Percentiles rank a stretch among this genome's conserved stretches.
These are phyloP conservation scores for Aspergillus fructus DNA, from an alignment of 2,329 filamentous ascomycete genomes.

Conservation along the genomic window DNA sequence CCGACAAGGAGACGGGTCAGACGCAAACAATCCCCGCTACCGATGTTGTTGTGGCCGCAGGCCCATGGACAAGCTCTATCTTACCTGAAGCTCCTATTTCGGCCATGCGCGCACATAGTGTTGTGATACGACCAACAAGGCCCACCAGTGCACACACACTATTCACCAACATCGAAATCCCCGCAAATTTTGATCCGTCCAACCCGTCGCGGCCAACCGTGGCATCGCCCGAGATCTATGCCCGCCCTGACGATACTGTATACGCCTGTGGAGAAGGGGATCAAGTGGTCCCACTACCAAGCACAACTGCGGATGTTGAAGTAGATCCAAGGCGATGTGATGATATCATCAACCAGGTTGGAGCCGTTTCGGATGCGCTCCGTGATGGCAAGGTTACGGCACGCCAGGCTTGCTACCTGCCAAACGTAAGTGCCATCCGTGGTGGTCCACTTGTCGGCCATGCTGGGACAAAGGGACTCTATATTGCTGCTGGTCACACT, in stretches of 20 bases:
- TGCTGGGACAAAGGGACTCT: constrained; percentile 70
- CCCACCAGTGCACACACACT: constrained; percentile 51
- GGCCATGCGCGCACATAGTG: constrained; percentile 62
- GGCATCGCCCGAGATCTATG: constrained; percentile 90
- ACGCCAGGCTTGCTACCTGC: constrained; percentile 90
- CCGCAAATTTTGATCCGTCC: constrained; percentile 55
- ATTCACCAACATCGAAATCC: constrained; percentile 82
- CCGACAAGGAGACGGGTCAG: constrained; percentile 50
- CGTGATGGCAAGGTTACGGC: constrained; percentile 67
- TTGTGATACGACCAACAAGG: constrained; percentile 58
- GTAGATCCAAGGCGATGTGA: constrained; percentile 76
- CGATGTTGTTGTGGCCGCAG: constrained; percentile 61
- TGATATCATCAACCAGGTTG: constrained; percentile 79
- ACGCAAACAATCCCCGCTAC: constrained; percentile 55
- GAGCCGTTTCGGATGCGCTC: constrained; percentile 56
- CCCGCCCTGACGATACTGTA: constrained; percentile 81
- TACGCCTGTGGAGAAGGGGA: constrained; percentile 96
- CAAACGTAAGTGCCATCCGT: constrained; percentile 60
- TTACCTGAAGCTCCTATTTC: constrained; percentile 58
- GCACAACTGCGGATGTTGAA: constrained; percentile 71
- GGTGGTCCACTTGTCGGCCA: constrained; percentile 77
- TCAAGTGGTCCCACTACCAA: constrained; percentile 68
- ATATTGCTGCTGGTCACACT: constrained; percentile 85
- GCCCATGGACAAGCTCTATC: constrained; percentile 60
- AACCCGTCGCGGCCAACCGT: constrained; percentile 56